These are phyloP conservation scores for Microbotryum scabiosae DNA, from an alignment of 1,284 basidiomycete genomes.

Conservation along the genomic window DNA sequence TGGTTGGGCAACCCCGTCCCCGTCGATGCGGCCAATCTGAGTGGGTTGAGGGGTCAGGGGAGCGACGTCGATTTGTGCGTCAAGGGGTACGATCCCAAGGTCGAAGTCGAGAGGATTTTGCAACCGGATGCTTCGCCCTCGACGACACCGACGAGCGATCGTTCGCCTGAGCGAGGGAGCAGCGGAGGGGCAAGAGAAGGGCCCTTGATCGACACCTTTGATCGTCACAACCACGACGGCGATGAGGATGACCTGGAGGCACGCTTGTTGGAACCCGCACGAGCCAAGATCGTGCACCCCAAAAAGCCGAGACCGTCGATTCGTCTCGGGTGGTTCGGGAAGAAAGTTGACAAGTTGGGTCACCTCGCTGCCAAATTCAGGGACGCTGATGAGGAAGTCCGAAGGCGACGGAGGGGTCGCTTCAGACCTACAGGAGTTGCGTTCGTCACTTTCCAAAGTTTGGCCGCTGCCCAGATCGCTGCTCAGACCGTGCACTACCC, in stretches of 20 bases:
- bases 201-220: conserved; percentile 8
- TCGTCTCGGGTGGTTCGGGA: conserved; percentile 56
- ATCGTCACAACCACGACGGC: not conserved
- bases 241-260: conserved; percentile 29
- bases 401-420: conserved; percentile 55
- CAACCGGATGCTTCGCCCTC: conserved; percentile 3
- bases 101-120: conserved; percentile 29
- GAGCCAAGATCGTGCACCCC: conserved; percentile 55
- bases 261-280: conserved; percentile 5
- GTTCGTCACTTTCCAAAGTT: conserved; percentile 95
- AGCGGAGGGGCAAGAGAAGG: not conserved
- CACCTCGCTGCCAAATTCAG: conserved; percentile 68
- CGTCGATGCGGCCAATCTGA: conserved; percentile 57
- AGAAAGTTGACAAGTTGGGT: conserved; percentile 74
- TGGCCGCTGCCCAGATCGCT: conserved; percentile 89
- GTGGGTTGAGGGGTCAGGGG: conserved; percentile 39
- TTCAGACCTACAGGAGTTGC: conserved; percentile 73
- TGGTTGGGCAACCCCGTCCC: conserved; percentile 89
- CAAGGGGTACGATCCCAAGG: conserved; percentile 47
- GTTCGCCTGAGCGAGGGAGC: not conserved
- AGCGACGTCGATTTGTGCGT: conserved; percentile 44
- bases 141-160: not conserved
- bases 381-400: conserved; percentile 65
- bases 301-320: conserved; percentile 62
- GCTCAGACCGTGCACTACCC: conserved; percentile 74